Base-by-base conservation (phyloP, 352 stramenopile genomes). In the Aphanomyces stellatus region DNA sequence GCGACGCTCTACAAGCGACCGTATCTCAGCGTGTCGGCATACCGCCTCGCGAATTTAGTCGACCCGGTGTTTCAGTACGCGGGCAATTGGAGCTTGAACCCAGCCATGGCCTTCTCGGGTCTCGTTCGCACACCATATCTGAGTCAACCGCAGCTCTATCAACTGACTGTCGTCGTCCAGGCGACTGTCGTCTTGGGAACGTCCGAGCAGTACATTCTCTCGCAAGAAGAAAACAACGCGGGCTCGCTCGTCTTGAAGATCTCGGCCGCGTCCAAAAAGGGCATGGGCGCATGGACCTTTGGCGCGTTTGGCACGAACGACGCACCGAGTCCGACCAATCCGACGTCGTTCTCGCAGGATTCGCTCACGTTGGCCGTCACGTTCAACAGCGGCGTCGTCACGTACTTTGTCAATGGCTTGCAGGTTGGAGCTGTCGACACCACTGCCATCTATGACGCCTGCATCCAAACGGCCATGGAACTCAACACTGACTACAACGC, bases 331-430 rank as follows among this genome's bases (percentile, higher is more conserved):
- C 24, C 59, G 17, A 57, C 42, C n/a, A 65, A 42, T 43, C 59
- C 59, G 3, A 27, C 59, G 30, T 65, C 59, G 6, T 55, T 55
- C 30, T 55, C 59, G 10, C 34, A 35, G 0, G 59, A 65, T 13
- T 37, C 19, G 27, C 13, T 56, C 27, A 13, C 15, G 6, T 31
- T 65, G 7, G 59, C 24, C 22, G 31, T 65, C 19, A 65, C 59
- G 17, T 53, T 65, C 19, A 4, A 55, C n/a, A 17, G 7, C 30
- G 59, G 35, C 28, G 46, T 56, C 24, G 13, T 53, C 15, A 37
- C 59, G 10, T 65, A 65, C 25, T 65, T 33, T 8, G 13, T 65
- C 27, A 65, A 65, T 57, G 60, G 60, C 1, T 10, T 56, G 24
- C 42, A 35, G 3, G 28, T 34, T 30, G 11, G n/a, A 5, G 19